Evolutionary conservation across 2,329 filamentous ascomycete genomes (phyloP).

Genomic region (Diaporthe humulicola): DNA sequence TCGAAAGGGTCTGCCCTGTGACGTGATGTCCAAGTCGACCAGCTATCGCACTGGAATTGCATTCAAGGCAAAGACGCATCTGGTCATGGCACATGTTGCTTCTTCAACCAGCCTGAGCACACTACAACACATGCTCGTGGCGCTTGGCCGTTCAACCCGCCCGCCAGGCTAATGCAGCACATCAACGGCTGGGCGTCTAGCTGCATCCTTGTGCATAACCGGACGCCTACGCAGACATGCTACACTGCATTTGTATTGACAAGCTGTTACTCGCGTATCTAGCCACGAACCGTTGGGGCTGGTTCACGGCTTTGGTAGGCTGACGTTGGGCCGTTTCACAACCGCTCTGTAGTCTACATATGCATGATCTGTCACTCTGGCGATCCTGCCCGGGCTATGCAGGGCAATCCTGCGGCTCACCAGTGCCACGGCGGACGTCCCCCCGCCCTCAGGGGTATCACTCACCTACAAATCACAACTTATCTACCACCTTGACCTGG

Average conservation of each 20-base stretch:
- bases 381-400: not conserved
- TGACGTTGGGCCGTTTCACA: constrained; percentile 26
- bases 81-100: not conserved
- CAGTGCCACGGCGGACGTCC: not conserved
- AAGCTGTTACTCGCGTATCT: constrained; percentile 26
- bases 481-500: not conserved
- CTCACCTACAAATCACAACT: not conserved
- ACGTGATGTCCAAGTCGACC: not conserved
- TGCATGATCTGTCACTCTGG: constrained; percentile 20
- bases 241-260: constrained; percentile 24
- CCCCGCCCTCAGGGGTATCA: not conserved
- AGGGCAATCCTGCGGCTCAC: constrained; percentile 12
- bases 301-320: constrained; percentile 6
- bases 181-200: constrained; percentile 30
- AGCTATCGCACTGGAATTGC: not conserved
- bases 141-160: constrained; percentile 14
- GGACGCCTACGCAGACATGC: constrained; percentile 9
- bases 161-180: constrained; percentile 18
- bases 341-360: not conserved
- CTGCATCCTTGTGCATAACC: constrained; percentile 28
- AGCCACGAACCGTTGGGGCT: constrained; percentile 30
- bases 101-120: not conserved
- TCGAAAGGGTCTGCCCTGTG: not conserved
- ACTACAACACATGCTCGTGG: not conserved
- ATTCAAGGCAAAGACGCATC: not conserved